Evolutionary conservation across 2,329 filamentous ascomycete species (phyloP).

Genomic region (Knufia petricola): DNA sequence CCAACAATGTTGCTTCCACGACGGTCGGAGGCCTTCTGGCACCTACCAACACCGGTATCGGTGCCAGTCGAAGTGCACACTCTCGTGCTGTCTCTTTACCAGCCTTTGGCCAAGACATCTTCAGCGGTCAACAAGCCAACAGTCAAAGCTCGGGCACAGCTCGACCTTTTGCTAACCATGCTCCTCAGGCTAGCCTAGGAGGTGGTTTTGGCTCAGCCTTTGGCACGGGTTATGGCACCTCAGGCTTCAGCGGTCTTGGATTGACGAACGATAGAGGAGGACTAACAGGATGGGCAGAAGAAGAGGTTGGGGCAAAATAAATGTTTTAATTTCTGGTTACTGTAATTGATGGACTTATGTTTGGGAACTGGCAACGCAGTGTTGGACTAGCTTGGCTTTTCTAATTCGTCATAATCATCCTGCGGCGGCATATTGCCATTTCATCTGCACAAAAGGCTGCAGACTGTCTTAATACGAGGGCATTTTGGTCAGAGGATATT

Average conservation of each 20-base stretch:
- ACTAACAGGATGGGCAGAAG: slow-evolving; percentile 54
- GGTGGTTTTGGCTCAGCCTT: slow-evolving; percentile 51
- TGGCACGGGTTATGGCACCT: slow-evolving; percentile 46
- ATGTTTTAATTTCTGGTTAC: slow-evolving; percentile 9
- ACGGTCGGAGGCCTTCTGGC: slow-evolving; percentile 70
- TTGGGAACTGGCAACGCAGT: slow-evolving; percentile 8
- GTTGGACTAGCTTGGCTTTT: background rate
- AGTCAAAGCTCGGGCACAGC: slow-evolving; percentile 14
- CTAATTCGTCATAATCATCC: slow-evolving; percentile 4
- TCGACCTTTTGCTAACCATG: slow-evolving; percentile 21
- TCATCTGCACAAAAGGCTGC: slow-evolving; percentile 14
- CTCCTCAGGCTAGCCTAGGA: slow-evolving; percentile 44
- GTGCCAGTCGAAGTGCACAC: slow-evolving; percentile 48
- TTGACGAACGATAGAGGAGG: slow-evolving; percentile 47
- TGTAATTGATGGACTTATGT: background rate
- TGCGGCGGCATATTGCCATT: slow-evolving; percentile 7
- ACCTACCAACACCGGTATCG: slow-evolving; percentile 51
- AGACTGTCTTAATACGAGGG: slow-evolving; percentile 15
- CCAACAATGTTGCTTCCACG: slow-evolving; percentile 48
- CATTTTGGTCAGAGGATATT: slow-evolving; percentile 8
- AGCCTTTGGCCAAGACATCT: slow-evolving; percentile 53
- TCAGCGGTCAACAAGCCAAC: slow-evolving; percentile 33
- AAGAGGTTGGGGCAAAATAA: slow-evolving; percentile 50
- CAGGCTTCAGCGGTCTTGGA: slow-evolving; percentile 47
- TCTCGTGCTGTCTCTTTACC: slow-evolving; percentile 86